Evolutionary conservation across 176 grass and related monocot genomes (phyloP).

Genomic region (Echinochloa phyllopogon): DNA sequence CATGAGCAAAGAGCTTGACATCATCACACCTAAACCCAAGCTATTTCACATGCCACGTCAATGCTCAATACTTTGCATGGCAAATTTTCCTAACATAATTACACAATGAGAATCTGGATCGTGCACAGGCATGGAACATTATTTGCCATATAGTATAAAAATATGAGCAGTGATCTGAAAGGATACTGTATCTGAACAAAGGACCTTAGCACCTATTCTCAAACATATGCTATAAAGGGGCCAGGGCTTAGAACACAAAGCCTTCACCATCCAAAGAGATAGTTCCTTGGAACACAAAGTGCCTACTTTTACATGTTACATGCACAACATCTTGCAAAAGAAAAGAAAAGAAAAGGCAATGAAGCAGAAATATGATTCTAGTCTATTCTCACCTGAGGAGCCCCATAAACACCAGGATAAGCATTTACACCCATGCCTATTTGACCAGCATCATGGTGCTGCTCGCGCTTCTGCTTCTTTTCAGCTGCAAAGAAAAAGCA

Average conservation of each 20-base stretch:
- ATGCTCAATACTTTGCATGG: neutral
- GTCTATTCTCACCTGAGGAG: constrained; percentile 64
- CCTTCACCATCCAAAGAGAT: neutral
- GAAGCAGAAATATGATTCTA: constrained; percentile 32
- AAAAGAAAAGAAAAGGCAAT: neutral
- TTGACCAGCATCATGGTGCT: constrained; percentile 78
- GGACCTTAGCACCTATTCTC: neutral
- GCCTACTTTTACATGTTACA: neutral
- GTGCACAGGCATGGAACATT: constrained; percentile 7
- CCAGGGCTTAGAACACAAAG: neutral
- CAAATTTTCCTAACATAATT: neutral
- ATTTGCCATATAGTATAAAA: neutral
- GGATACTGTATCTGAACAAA: neutral
- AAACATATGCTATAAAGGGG: neutral
- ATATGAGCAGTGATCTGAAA: neutral
- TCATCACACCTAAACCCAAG: constrained; percentile 1
- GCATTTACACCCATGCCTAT: constrained; percentile 66
- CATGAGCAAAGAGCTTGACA: neutral
- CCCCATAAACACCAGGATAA: constrained; percentile 83
- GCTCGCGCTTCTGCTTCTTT: constrained; percentile 85
- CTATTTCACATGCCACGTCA: neutral
- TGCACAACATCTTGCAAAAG: neutral
- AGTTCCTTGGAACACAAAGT: neutral
- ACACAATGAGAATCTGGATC: constrained; percentile 20
- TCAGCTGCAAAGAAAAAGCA: constrained; percentile 68